Conservation (phyloP, 768 basidiomycete species). For the Hypholoma sublateritium region DNA sequence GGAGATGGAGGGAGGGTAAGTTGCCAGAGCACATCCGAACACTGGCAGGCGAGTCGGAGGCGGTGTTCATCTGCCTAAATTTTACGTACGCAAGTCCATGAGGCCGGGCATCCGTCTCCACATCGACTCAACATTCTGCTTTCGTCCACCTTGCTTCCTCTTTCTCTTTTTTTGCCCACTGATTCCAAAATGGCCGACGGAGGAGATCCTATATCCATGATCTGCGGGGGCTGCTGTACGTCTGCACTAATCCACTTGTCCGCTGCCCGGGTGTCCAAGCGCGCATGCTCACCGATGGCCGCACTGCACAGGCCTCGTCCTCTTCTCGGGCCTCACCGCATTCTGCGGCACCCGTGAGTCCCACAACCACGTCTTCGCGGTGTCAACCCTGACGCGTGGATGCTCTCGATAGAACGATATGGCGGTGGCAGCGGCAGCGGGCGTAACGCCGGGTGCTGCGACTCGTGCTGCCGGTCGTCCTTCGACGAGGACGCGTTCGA, state of each 20-base stretch:
- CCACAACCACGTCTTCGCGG: background rate
- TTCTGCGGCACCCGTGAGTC: conserved; percentile 22
- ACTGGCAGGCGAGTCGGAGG: too few relatives aligned
- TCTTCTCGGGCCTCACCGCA: conserved; percentile 19
- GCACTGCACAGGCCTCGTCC: conserved; percentile 13
- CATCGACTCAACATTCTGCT: background rate
- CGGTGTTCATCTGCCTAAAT: too few relatives aligned
- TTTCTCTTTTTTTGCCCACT: background rate
- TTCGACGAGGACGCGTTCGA: conserved; percentile 49
- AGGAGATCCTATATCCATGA: conserved; percentile 1
- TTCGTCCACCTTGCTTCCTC: background rate
- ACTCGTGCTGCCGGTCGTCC: conserved; percentile 39
- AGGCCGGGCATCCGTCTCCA: background rate
- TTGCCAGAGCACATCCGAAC: too few relatives aligned
- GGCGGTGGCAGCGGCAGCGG: conserved; percentile 29
- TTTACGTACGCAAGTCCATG: too few relatives aligned
- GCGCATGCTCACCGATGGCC: background rate
- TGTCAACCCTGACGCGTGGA: background rate
- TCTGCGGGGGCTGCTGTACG: conserved; percentile 26
- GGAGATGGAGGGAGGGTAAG: too few relatives aligned
- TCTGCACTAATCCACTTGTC: background rate
- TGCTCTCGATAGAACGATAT: conserved; percentile 22
- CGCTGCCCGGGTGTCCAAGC: too few relatives aligned
- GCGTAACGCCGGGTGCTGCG: conserved; percentile 42
- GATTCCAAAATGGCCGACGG: conserved; percentile 16